Evolutionary conservation across 768 basidiomycete species (phyloP).

Genomic region (Suillus decipiens): DNA sequence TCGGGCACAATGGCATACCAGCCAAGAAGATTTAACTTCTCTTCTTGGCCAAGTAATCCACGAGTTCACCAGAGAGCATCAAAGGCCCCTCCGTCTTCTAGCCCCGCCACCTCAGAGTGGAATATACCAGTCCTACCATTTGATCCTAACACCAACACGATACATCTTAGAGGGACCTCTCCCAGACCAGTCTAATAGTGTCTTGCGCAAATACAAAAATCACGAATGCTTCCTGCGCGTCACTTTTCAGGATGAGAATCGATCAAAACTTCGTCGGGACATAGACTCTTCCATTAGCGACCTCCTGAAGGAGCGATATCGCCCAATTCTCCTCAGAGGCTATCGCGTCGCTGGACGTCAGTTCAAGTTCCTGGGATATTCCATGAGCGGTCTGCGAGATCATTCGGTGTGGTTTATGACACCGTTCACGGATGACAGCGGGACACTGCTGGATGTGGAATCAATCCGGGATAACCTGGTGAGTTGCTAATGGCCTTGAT

Average conservation of each 20-base stretch:
- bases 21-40: constrained; percentile 17
- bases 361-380: constrained; percentile 52
- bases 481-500: constrained; percentile 8
- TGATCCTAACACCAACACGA: constrained; percentile 42
- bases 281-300: constrained; percentile 30
- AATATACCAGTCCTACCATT: constrained; percentile 37
- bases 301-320: constrained; percentile 37
- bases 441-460: constrained; percentile 23
- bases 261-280: constrained; percentile 39
- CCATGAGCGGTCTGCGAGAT: constrained; percentile 52
- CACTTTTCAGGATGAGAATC: constrained; percentile 49
- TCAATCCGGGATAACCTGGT: constrained; percentile 39
- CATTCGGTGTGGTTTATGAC: constrained; percentile 52
- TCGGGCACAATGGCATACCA: constrained; percentile 10
- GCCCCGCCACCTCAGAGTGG: constrained; percentile 20
- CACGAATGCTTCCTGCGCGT: constrained; percentile 49
- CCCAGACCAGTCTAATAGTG: constrained; percentile 39
- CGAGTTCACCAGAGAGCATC: constrained; percentile 25
- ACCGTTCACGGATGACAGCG: constrained; percentile 38
- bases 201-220: constrained; percentile 38
- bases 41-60: constrained; percentile 16
- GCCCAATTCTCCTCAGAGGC: constrained; percentile 35
- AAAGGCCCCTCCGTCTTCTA: constrained; percentile 26
- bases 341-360: constrained; percentile 43
- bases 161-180: constrained; percentile 41